phyloP scores from a whole-genome alignment of 1,284 basidiomycete genomes.

The Porodaedalea pini region DNA sequence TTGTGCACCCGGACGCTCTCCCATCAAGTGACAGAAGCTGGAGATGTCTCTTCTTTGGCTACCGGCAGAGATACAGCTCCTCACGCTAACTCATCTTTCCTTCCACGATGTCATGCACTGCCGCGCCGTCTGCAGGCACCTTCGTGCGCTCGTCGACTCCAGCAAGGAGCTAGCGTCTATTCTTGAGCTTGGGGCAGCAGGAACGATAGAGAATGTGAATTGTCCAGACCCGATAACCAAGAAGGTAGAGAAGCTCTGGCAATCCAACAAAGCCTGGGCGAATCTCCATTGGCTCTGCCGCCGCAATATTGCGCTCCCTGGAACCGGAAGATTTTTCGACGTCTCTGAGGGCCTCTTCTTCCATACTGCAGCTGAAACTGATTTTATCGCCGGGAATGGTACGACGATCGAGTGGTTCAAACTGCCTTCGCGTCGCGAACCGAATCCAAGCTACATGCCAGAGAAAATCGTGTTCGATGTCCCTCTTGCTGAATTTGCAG shows the following conservation, averaged over 20 bases:
- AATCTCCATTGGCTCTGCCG: conserved; percentile 11
- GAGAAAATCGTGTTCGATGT: not conserved
- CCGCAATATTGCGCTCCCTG: not conserved
- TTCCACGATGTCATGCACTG: conserved; percentile 2
- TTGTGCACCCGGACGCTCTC: too few relatives aligned
- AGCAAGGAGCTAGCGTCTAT: conserved; percentile 2
- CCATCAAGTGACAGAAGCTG: not conserved
- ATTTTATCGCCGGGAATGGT: not conserved
- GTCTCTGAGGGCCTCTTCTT: conserved; percentile 9
- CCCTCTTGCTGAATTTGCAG: not conserved
- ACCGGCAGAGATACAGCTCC: conserved; percentile 2
- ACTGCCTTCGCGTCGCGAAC: conserved; percentile 2
- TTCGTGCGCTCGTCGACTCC: conserved; percentile 5
- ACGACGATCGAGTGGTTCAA: conserved; percentile 1
- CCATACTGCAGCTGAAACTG: not conserved
- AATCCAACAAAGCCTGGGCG: conserved; percentile 5
- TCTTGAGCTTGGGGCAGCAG: conserved; percentile 5
- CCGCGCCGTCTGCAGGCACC: conserved; percentile 4
- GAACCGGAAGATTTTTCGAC: conserved; percentile 1
- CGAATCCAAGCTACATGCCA: not conserved
- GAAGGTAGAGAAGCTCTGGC: not conserved
- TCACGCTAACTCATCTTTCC: not conserved
- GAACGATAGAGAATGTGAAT: not conserved
- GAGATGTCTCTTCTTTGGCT: not conserved
- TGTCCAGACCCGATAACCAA: not conserved